Evolutionary conservation across 2,329 filamentous ascomycete genomes (phyloP).

Genomic region (Ascosphaera apis): DNA sequence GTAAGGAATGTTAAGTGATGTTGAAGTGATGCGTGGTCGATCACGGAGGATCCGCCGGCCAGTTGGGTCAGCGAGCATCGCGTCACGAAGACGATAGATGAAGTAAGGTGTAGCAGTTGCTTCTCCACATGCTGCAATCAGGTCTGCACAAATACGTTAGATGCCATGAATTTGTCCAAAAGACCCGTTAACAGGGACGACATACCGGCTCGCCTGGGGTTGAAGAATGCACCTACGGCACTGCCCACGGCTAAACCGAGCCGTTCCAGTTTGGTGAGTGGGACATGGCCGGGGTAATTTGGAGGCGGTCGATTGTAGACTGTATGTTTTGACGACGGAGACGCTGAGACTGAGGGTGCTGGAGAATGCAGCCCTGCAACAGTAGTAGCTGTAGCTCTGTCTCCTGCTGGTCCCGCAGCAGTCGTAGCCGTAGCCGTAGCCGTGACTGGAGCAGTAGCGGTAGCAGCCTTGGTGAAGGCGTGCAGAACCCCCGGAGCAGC

Average conservation of each 20-base stretch:
- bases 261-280: conserved; percentile 57
- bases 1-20: conserved; percentile 39
- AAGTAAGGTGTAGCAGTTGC: conserved; percentile 88
- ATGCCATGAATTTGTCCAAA: conserved; percentile 1
- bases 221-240: conserved; percentile 36
- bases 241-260: conserved; percentile 42
- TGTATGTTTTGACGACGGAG: conserved; percentile 22
- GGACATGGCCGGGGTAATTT: conserved; percentile 82
- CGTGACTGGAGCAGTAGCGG: too few relatives aligned
- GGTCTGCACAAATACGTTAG: conserved; percentile 31
- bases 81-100: conserved; percentile 70
- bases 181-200: not conserved
- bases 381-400: conserved; percentile 6
- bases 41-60: conserved; percentile 81
- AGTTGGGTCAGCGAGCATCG: conserved; percentile 66
- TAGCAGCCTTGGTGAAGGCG: not conserved
- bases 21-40: conserved; percentile 65
- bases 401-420: conserved; percentile 1
- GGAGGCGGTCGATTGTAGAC: conserved; percentile 63
- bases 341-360: conserved; percentile 1
- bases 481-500: not conserved
- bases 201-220: conserved; percentile 58
- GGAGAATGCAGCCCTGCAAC: conserved; percentile 5
- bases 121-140: conserved; percentile 87
- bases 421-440: not conserved